These are phyloP conservation scores for Tetrapisispora phaffii DNA, from an alignment of 805 yeast genomes.

Conservation along the genomic window DNA sequence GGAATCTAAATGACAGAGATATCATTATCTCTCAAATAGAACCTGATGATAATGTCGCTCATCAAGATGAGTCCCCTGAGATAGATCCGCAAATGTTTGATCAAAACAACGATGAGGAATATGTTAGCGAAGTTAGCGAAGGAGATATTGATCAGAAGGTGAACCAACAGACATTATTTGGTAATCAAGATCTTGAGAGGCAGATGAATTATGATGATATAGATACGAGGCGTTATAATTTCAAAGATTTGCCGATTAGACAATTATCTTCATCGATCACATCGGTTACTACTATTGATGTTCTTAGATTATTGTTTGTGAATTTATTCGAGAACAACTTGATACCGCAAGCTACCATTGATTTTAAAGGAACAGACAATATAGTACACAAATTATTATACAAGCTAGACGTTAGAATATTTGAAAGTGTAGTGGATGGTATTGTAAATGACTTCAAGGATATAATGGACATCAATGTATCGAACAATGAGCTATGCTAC, in stretches of 20 bases:
- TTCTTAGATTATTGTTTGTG: conserved; percentile 14
- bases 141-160: background rate
- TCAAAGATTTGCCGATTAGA: conserved; percentile 1
- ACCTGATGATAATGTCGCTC: conserved; percentile 10
- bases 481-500: conserved; percentile 24
- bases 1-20: background rate
- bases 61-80: background rate
- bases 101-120: background rate
- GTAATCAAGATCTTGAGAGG: background rate
- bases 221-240: background rate
- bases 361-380: conserved; percentile 12
- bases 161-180: too few relatives aligned
- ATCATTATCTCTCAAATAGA: background rate
- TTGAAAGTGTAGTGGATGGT: conserved; percentile 12
- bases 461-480: conserved; percentile 23
- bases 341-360: conserved; percentile 18
- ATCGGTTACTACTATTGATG: conserved; percentile 21
- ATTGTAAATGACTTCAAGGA: conserved; percentile 21
- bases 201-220: background rate
- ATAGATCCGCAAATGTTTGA: conserved; percentile 1
- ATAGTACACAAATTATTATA: conserved; percentile 13
- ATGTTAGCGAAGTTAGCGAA: background rate
- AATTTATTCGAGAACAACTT: conserved; percentile 16
- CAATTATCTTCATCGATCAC: conserved; percentile 17
- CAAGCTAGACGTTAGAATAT: conserved; percentile 22